phyloP scores from a whole-genome alignment of 139 green algal species.

The Tetraselmis chui region DNA sequence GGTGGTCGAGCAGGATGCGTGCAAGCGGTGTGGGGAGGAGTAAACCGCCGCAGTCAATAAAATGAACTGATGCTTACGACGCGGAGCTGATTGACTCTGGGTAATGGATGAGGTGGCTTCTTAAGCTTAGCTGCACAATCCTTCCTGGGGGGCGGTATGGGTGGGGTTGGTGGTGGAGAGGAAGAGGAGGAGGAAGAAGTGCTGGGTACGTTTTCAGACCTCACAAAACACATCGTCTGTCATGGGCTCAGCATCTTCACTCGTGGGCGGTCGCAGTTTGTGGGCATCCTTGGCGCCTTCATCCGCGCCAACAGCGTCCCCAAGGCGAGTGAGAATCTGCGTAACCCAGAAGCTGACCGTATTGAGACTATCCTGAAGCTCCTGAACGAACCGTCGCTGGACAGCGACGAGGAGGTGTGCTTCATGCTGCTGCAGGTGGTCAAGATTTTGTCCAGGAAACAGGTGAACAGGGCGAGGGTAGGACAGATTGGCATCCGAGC shows the following conservation, averaged over 20 bases:
- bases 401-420: constrained; percentile 8
- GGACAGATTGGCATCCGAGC: constrained; percentile 18
- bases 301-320: not conserved
- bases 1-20: too few species aligned
- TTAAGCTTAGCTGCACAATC: too few species aligned
- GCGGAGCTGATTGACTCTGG: too few species aligned
- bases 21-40: too few species aligned
- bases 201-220: not conserved
- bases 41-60: too few species aligned
- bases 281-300: not conserved
- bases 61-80: too few species aligned
- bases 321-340: constrained; percentile 27
- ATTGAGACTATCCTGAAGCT: constrained; percentile 18
- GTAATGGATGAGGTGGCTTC: too few species aligned
- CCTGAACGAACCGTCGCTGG: constrained; percentile 5
- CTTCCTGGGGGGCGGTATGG: too few species aligned
- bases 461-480: constrained; percentile 38
- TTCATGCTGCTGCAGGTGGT: constrained; percentile 29
- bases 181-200: too few species aligned
- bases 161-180: too few species aligned
- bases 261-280: not conserved
- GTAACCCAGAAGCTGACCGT: constrained; percentile 15
- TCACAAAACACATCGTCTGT: not conserved
- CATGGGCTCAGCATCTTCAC: not conserved
- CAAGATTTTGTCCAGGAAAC: constrained; percentile 61